Conservation (phyloP, 257 asterid genomes). For the Linaria vulgaris region DNA sequence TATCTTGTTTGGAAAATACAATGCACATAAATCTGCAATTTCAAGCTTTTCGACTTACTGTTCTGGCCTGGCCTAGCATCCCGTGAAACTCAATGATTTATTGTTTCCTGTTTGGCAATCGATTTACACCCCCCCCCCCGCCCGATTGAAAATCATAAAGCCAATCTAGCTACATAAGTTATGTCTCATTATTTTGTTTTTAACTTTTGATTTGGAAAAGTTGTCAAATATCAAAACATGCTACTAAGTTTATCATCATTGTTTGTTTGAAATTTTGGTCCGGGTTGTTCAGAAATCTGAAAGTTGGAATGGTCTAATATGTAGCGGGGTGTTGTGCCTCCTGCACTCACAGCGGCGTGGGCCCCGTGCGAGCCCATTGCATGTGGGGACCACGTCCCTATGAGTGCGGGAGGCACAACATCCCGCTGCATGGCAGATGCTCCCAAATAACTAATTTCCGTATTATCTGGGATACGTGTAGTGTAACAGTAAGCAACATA, state of each 20-base stretch:
- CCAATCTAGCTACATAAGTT: neutral
- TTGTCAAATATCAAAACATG: conserved; percentile 29
- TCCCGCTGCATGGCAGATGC: too few species aligned
- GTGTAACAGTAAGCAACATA: too few species aligned
- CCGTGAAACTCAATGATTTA: conserved; percentile 15
- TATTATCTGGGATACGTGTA: too few species aligned
- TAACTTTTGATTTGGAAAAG: conserved; percentile 31
- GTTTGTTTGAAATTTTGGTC: conserved; percentile 35
- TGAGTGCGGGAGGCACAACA: too few species aligned
- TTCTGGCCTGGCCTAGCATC: neutral
- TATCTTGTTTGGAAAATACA: neutral
- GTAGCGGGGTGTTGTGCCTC: too few species aligned
- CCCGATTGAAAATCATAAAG: conserved; percentile 32
- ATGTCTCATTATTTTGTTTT: conserved; percentile 27
- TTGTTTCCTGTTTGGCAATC: conserved; percentile 31
- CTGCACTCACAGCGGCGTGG: too few species aligned
- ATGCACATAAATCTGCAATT: neutral
- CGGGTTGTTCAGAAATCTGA: conserved; percentile 25
- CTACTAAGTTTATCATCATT: conserved; percentile 33
- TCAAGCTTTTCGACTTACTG: conserved; percentile 4
- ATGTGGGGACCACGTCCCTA: too few species aligned
- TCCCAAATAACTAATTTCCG: too few species aligned
- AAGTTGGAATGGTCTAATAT: too few species aligned
- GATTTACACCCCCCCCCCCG: conserved; percentile 42
- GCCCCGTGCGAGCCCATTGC: too few species aligned